Base-by-base conservation (phyloP, 768 basidiomycete species). In the Hygrocybe punicea region DNA sequence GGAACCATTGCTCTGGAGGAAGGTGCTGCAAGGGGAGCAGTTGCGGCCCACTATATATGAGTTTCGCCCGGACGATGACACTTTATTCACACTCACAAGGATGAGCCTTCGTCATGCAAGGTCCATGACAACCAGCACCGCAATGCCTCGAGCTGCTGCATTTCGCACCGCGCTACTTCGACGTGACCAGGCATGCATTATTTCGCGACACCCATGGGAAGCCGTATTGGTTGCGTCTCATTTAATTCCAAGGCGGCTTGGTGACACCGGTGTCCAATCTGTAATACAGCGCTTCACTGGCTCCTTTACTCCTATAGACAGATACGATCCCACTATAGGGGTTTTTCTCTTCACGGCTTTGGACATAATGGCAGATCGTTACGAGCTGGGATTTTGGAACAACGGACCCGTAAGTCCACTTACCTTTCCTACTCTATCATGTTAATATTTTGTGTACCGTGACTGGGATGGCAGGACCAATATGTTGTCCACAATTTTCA, bases 31-130 rank as follows among this genome's bases (percentile, higher is more conserved):
- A 17, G 58, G 62, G 17, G 58, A 63, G 34, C 54, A 58, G 55
- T 55, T 63, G 55, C 46, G 48, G 40, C 55, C 54, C 14, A 63
- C 62, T 16, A 63, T 61, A 6, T 63, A 63, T 35, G 60, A 61
- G 55, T 63, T 62, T 62, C 48, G 54, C 17, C 58, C 60, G 39
- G 35, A 56, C 42, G 56, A 62, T 56, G 35, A 56, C 29, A 29
- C 44, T 51, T 13, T 16, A 23, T 46, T 60, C 39, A 48, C 54
- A 16, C 55, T 56, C 53, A 62, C 60, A n/a, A 56, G 39, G 36
- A 56, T 42, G 9, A 52, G 54, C 42, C 58, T 56, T 56, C 60
- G 60, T 25, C 39, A 45, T 9, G 10, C 14, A 35, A 62, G 54
- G 58, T 62, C 60, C 11, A 40, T 53, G 39, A 62, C 58, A 51